Percentiles rank a stretch among this genome's conserved stretches.
Evolutionary conservation across 768 basidiomycete genomes (phyloP).

Genomic region (Pisolithus sp.): DNA sequence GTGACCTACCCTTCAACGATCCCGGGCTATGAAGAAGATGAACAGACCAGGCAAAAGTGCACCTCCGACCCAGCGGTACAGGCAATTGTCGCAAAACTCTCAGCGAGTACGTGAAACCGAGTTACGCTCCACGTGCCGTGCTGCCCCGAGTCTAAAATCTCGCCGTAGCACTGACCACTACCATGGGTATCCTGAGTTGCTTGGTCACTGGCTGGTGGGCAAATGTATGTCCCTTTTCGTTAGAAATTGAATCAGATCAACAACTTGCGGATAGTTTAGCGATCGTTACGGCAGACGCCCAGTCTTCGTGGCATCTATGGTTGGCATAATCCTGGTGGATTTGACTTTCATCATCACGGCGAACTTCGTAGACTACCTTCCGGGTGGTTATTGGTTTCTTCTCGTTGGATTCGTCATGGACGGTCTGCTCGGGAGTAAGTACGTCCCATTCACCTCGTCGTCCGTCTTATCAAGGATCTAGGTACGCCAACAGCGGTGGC

Average conservation of each 20-base stretch:
- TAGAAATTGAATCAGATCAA: neutral
- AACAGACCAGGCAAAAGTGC: slow-evolving; percentile 33
- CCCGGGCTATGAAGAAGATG: neutral
- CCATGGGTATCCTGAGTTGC: slow-evolving; percentile 68
- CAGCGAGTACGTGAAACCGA: slow-evolving; percentile 41
- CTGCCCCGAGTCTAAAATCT: neutral
- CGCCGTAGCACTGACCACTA: slow-evolving; percentile 21
- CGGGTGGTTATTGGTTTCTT: slow-evolving; percentile 80
- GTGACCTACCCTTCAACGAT: neutral
- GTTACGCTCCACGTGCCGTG: neutral
- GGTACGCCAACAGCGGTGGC: slow-evolving; percentile 48
- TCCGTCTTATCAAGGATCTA: slow-evolving; percentile 13
- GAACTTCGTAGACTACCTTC: slow-evolving; percentile 50
- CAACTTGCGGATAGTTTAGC: slow-evolving; percentile 45
- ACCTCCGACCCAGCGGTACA: slow-evolving; percentile 66
- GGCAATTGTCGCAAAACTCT: slow-evolving; percentile 63
- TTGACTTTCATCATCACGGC: slow-evolving; percentile 62
- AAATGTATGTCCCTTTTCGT: slow-evolving; percentile 42
- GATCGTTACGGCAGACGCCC: slow-evolving; percentile 70
- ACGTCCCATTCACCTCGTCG: neutral
- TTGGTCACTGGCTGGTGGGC: slow-evolving; percentile 87
- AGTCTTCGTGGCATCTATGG: slow-evolving; percentile 52
- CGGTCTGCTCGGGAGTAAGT: slow-evolving; percentile 66
- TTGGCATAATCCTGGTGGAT: slow-evolving; percentile 60
- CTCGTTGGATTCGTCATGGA: slow-evolving; percentile 61